Evolutionary conservation across 192 early-diverging fungal genomes (phyloP).

Genomic region (Backusella liffmaniae): DNA sequence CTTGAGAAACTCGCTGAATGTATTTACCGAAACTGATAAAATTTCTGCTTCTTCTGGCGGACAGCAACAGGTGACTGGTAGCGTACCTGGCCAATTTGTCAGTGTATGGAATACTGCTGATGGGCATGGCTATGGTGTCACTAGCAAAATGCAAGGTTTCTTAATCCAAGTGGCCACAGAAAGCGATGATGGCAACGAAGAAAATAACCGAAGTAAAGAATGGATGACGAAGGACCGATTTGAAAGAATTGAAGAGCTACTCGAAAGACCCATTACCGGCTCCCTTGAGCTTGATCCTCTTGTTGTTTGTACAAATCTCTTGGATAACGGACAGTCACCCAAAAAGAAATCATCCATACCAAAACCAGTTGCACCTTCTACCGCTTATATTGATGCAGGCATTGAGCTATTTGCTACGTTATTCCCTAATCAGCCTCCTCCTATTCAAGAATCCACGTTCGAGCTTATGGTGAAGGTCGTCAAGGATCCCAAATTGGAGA

Average conservation of each 20-base stretch:
- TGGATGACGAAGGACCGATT: conserved; percentile 45
- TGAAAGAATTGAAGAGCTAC: conserved; percentile 36
- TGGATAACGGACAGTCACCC: not conserved
- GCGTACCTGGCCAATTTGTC: conserved; percentile 45
- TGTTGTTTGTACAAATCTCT: conserved; percentile 47
- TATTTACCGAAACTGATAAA: conserved; percentile 56
- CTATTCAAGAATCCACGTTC: conserved; percentile 73
- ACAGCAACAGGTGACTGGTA: conserved; percentile 44
- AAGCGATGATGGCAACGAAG: conserved; percentile 40
- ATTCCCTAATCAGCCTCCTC: conserved; percentile 65
- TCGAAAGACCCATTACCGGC: conserved; percentile 58
- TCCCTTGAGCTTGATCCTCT: conserved; percentile 66
- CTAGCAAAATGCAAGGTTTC: conserved; percentile 51
- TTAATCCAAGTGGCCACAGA: conserved; percentile 41
- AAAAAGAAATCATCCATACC: conserved; percentile 30
- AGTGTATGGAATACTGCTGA: conserved; percentile 55
- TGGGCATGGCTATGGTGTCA: conserved; percentile 57
- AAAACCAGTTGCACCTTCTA: conserved; percentile 47
- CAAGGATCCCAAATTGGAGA: conserved; percentile 60
- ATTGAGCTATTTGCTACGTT: conserved; percentile 77
- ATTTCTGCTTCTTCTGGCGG: conserved; percentile 43
- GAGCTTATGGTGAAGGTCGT: conserved; percentile 70
- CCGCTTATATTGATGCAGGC: conserved; percentile 73
- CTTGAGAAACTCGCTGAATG: conserved; percentile 42
- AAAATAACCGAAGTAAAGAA: conserved; percentile 40